These are phyloP conservation scores for Euphorbia schlechtendalii DNA, from an alignment of 441 rosid genomes.

Conservation along the genomic window DNA sequence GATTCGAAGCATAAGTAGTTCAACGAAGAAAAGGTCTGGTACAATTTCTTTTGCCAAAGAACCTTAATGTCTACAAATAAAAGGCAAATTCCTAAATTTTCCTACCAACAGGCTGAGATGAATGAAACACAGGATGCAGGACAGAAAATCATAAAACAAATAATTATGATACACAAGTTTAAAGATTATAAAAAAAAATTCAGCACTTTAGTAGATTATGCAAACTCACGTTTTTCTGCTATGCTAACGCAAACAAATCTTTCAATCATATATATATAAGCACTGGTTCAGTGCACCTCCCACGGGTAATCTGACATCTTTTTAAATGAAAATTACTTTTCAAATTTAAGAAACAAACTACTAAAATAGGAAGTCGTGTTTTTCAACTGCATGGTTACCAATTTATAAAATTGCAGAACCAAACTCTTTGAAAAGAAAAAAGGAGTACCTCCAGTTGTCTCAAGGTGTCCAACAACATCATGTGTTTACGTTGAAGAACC, in stretches of 20 bases:
- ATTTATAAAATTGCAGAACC: not conserved
- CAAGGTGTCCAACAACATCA: conserved; percentile 57
- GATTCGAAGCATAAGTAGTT: not conserved
- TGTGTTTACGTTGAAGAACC: conserved; percentile 55
- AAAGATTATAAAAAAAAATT: not conserved
- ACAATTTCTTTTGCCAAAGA: not conserved
- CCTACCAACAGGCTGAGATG: not conserved
- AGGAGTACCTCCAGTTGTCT: conserved; percentile 76
- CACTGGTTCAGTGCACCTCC: not conserved
- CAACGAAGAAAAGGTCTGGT: too few species aligned
- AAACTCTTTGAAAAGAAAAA: not conserved
- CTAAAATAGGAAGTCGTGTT: not conserved
- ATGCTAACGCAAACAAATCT: not conserved
- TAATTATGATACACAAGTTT: not conserved
- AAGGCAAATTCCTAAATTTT: not conserved
- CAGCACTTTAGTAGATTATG: not conserved
- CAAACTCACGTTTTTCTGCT: not conserved
- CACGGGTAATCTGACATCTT: not conserved
- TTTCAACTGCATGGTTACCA: not conserved
- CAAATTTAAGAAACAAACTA: not conserved
- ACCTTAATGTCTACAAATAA: not conserved
- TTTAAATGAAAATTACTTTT: not conserved
- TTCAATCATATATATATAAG: not conserved
- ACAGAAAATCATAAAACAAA: not conserved
- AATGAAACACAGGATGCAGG: not conserved